Conservation (phyloP, 2,329 filamentous ascomycete species). For the Purpureocillium lavendulum region DNA sequence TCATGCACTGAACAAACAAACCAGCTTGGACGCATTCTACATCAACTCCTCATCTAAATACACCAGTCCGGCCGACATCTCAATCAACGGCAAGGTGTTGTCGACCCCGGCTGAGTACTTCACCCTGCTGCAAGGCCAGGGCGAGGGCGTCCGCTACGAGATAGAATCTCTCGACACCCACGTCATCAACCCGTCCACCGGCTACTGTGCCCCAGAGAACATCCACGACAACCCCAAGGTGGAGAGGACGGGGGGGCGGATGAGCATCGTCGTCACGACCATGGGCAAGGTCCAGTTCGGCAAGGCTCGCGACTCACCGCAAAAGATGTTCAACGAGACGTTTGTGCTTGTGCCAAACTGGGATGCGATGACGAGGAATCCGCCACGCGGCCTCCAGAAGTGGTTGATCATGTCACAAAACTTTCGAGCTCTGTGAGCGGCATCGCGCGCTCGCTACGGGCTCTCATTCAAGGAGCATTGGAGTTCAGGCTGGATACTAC, state of each 20-base stretch:
- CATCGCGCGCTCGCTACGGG: too few species aligned
- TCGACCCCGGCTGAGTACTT: constrained; percentile 57
- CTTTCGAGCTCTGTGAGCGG: constrained; percentile 46
- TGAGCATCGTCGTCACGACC: constrained; percentile 65
- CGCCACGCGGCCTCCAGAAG: constrained; percentile 42
- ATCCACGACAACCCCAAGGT: constrained; percentile 31
- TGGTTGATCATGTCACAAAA: constrained; percentile 68
- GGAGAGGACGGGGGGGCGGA: constrained; percentile 44
- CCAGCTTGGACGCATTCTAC: constrained; percentile 62
- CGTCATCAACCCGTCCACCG: constrained; percentile 62
- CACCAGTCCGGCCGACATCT: constrained; percentile 56
- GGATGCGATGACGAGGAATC: constrained; percentile 46
- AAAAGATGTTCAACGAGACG: constrained; percentile 69
- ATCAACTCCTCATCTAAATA: constrained; percentile 47
- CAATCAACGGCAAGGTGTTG: constrained; percentile 68
- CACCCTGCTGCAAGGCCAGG: constrained; percentile 57
- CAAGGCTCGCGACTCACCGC: constrained; percentile 50
- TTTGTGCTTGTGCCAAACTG: constrained; percentile 75
- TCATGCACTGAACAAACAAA: constrained; percentile 57
- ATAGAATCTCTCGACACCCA: constrained; percentile 71
- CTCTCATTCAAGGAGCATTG: not conserved
- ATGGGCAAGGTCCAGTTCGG: constrained; percentile 66
- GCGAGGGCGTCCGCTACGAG: constrained; percentile 56
- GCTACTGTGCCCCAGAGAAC: constrained; percentile 44
- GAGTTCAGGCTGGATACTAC: not conserved